A percentile compares a stretch with the other conserved stretches of the same genome.
Evolutionary conservation across 441 rosid genomes (phyloP).

Genomic region (Brassica hybrid): DNA sequence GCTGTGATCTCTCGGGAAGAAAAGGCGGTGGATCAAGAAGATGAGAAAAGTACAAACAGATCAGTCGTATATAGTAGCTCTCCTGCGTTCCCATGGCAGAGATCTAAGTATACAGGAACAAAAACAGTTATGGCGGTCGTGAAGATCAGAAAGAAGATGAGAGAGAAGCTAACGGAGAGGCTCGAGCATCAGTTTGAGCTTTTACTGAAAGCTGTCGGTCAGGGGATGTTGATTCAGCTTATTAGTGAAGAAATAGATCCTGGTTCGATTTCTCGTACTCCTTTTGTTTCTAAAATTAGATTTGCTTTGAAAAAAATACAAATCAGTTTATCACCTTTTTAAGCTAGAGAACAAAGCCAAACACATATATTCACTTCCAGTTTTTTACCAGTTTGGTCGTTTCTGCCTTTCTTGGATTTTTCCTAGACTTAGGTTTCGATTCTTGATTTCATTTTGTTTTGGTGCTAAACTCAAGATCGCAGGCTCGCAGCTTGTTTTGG

Average conservation of each 20-base stretch:
- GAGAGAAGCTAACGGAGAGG: slow-evolving; percentile 69
- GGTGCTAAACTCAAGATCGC: no score
- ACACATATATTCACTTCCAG: no score
- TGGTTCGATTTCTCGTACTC: slow-evolving; percentile 51
- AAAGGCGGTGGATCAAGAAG: slow-evolving; percentile 60
- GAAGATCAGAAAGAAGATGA: slow-evolving; percentile 78
- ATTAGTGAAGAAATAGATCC: slow-evolving; percentile 84
- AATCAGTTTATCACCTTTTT: slow-evolving; percentile 9
- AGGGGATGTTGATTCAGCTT: slow-evolving; percentile 80
- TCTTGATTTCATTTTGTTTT: no score
- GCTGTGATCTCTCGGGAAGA: slow-evolving; percentile 74
- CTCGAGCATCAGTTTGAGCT: slow-evolving; percentile 75
- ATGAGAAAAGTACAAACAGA: slow-evolving; percentile 32
- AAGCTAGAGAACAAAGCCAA: no score
- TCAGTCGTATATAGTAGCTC: slow-evolving; percentile 34
- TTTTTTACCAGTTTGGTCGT: no score
- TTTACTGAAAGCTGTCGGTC: slow-evolving; percentile 77
- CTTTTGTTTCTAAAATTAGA: background rate
- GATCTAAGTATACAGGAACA: slow-evolving; percentile 38
- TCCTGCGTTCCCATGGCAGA: slow-evolving; percentile 28
- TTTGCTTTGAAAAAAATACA: background rate
- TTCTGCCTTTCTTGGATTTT: no score
- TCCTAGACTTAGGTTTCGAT: no score
- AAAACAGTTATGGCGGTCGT: slow-evolving; percentile 67
- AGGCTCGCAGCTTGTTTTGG: no score